These are phyloP conservation scores for Phascolomyces articulosus DNA, from an alignment of 371 early-diverging fungal species.

Conservation along the genomic window DNA sequence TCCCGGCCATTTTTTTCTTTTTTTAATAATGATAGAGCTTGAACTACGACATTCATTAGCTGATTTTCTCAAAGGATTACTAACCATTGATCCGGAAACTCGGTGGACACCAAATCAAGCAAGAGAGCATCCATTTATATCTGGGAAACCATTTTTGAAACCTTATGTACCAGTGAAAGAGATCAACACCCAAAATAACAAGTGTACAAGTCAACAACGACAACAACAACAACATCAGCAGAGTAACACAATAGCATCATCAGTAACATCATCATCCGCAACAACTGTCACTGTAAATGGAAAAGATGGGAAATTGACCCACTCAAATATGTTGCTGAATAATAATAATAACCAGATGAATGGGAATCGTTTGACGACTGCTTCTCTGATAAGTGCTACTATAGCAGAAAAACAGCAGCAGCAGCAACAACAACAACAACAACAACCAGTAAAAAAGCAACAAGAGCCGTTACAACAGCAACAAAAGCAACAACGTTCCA, in stretches of 20 bases:
- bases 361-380: no score
- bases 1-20: background rate
- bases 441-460: background rate
- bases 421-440: background rate
- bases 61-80: constrained; percentile 85
- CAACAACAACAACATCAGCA: background rate
- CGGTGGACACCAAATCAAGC: constrained; percentile 94
- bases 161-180: constrained; percentile 5
- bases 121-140: constrained; percentile 89
- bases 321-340: no score
- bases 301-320: no score
- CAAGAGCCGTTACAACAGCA: background rate
- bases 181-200: background rate
- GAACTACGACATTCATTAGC: constrained; percentile 63
- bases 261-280: no score
- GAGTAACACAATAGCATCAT: background rate
- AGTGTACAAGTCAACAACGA: background rate
- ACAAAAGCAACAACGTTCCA: background rate
- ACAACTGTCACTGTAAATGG: no score
- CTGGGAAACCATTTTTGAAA: constrained; percentile 41
- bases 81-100: constrained; percentile 84
- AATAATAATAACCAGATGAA: no score
- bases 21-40: constrained; percentile 46
- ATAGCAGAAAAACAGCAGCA: no score
- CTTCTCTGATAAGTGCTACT: no score